Conservation (phyloP, 2,329 filamentous ascomycete species). For the Hymenoscyphus infarciens region DNA sequence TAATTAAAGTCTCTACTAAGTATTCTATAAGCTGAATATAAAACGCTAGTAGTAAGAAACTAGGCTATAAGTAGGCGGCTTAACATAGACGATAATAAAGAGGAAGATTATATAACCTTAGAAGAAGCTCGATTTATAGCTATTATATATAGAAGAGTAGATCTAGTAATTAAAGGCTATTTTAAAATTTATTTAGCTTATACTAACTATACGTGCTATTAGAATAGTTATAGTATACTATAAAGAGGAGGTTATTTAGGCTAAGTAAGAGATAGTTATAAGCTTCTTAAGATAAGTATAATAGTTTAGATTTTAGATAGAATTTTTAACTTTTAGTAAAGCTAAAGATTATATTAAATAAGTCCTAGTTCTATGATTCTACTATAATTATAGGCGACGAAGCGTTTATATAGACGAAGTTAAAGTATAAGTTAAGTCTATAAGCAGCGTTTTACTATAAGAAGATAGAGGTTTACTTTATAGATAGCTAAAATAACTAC, state of each 20-base stretch:
- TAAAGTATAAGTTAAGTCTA: conserved; percentile 4
- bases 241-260: conserved; percentile 5
- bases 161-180: conserved; percentile 17
- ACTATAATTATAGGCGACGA: conserved; percentile 1
- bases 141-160: conserved; percentile 21
- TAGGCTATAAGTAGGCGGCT: too few relatives aligned
- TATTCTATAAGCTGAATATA: too few relatives aligned
- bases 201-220: conserved; percentile 11
- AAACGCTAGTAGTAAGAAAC: too few relatives aligned
- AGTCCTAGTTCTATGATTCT: conserved; percentile 10
- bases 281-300: conserved; percentile 18
- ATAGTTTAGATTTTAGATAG: conserved; percentile 23
- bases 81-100: too few relatives aligned
- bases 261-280: conserved; percentile 16
- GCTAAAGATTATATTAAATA: conserved; percentile 14
- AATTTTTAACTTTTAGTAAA: conserved; percentile 26
- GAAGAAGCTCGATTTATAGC: background rate
- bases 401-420: conserved; percentile 4
- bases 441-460: background rate
- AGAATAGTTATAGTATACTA: conserved; percentile 20
- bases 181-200: conserved; percentile 13
- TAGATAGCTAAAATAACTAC: too few relatives aligned
- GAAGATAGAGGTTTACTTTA: conserved; percentile 10
- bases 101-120: too few relatives aligned
- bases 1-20: too few relatives aligned